phyloP scores from a whole-genome alignment of 1,284 basidiomycete species.

The Leccinum olivaceoglutinosum region DNA sequence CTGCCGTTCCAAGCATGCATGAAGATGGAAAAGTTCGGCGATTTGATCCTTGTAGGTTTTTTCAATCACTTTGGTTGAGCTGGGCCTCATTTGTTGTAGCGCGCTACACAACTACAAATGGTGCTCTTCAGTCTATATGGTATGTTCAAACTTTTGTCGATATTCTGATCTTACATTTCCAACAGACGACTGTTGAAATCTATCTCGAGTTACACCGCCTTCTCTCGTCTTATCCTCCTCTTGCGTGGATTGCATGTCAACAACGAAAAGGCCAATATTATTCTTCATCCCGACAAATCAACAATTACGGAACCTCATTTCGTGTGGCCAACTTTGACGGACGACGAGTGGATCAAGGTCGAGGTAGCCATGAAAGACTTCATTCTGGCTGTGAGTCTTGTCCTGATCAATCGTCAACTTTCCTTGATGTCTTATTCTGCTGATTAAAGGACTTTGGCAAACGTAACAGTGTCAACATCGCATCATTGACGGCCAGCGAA shows the following conservation, averaged over 20 bases:
- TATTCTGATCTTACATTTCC: conserved; percentile 6
- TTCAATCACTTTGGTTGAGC: background rate
- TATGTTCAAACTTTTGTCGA: conserved; percentile 24
- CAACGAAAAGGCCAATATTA: conserved; percentile 93
- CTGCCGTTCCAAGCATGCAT: conserved; percentile 99
- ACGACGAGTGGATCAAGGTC: conserved; percentile 99
- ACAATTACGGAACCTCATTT: conserved; percentile 98
- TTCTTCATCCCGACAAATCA: conserved; percentile 87
- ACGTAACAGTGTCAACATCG: conserved; percentile 98
- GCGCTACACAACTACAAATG: conserved; percentile 99
- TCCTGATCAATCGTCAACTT: background rate
- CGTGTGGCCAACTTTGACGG: conserved; percentile 92
- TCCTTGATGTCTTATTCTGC: conserved; percentile 9
- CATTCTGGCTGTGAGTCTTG: conserved; percentile 66
- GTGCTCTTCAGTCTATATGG: conserved; percentile 97
- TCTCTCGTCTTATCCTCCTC: conserved; percentile 94
- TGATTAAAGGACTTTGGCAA: conserved; percentile 86
- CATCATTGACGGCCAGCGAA: conserved; percentile 93
- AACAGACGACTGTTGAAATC: conserved; percentile 95
- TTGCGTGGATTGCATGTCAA: conserved; percentile 98
- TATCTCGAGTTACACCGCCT: conserved; percentile 98
- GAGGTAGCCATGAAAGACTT: conserved; percentile 96
- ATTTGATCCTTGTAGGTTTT: conserved; percentile 75
- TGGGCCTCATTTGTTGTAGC: conserved; percentile 35
- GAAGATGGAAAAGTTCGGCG: conserved; percentile 99